Evolutionary conservation across 2,329 filamentous ascomycete genomes (phyloP).

Genomic region (Periconia macrospinosa): DNA sequence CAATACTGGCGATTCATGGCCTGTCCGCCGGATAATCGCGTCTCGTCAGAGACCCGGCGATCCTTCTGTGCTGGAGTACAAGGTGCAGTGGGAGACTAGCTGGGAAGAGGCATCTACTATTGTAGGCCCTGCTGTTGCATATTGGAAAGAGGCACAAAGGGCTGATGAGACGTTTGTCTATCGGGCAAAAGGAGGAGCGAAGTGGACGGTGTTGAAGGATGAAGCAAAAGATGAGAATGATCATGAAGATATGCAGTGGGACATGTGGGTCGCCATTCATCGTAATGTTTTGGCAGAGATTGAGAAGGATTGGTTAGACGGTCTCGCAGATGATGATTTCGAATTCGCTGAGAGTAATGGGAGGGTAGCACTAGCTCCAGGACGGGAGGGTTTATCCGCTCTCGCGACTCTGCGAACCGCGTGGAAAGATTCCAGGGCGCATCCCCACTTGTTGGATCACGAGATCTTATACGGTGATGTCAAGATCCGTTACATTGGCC

Average conservation of each 20-base stretch:
- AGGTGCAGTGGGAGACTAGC: slow-evolving; percentile 10
- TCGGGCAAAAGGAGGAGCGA: not conserved
- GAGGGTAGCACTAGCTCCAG: not conserved
- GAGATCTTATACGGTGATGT: not conserved
- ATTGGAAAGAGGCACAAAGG: slow-evolving; percentile 6
- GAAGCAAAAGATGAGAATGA: slow-evolving; percentile 7
- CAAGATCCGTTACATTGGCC: slow-evolving; percentile 5
- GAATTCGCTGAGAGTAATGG: not conserved
- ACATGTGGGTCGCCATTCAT: slow-evolving; percentile 11
- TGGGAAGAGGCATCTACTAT: slow-evolving; percentile 7
- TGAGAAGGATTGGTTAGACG: slow-evolving; percentile 2
- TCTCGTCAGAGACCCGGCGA: slow-evolving; percentile 1
- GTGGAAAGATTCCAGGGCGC: not conserved
- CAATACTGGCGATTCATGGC: not conserved
- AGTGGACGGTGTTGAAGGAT: slow-evolving; percentile 9
- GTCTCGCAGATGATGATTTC: slow-evolving; percentile 1
- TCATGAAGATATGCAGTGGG: slow-evolving; percentile 12
- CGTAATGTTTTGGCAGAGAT: slow-evolving; percentile 5
- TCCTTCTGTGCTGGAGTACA: slow-evolving; percentile 5
- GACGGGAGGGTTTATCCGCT: not conserved
- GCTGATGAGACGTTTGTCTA: slow-evolving; percentile 2
- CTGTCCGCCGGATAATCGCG: slow-evolving; percentile 8
- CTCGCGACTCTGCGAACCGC: not conserved
- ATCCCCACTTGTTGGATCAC: not conserved
- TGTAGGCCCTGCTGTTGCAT: not conserved